phyloP scores from a whole-genome alignment of 352 stramenopile genomes.

The Phytophthora multivora region DNA sequence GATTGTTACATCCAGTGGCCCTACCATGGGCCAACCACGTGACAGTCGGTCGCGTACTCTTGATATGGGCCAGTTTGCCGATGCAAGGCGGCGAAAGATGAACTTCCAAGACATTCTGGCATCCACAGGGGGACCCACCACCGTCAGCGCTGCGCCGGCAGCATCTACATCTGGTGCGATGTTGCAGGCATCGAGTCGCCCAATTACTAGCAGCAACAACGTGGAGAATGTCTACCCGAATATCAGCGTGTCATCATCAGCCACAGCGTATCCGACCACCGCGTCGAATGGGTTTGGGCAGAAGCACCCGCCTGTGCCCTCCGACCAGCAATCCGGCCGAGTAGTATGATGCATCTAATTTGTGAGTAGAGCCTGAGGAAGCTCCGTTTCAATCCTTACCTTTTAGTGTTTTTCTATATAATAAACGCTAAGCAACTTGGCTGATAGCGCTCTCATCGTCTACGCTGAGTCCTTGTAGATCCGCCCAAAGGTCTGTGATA shows the following conservation, averaged over 20 bases:
- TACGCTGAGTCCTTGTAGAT: constrained; percentile 56
- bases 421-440: constrained; percentile 32
- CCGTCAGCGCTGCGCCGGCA: constrained; percentile 10
- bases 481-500: constrained; percentile 44
- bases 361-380: constrained; percentile 21
- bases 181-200: constrained; percentile 18
- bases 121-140: constrained; percentile 38
- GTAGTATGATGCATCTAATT: constrained; percentile 55
- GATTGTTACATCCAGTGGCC: constrained; percentile 33
- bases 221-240: constrained; percentile 66
- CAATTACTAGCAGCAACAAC: constrained; percentile 26
- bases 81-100: constrained; percentile 83
- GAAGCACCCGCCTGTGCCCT: constrained; percentile 27
- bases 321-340: constrained; percentile 37
- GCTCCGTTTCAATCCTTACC: constrained; percentile 10
- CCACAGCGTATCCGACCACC: constrained; percentile 20
- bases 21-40: constrained; percentile 73
- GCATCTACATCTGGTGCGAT: constrained; percentile 16
- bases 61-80: constrained; percentile 83
- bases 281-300: constrained; percentile 24
- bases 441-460: constrained; percentile 27
- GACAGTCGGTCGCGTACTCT: constrained; percentile 84
- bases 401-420: constrained; percentile 37
- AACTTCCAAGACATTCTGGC: constrained; percentile 90
- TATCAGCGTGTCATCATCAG: constrained; percentile 13